Evolutionary conservation across 1,284 basidiomycete genomes (phyloP).

Genomic region (Apiotrichum porosum): DNA sequence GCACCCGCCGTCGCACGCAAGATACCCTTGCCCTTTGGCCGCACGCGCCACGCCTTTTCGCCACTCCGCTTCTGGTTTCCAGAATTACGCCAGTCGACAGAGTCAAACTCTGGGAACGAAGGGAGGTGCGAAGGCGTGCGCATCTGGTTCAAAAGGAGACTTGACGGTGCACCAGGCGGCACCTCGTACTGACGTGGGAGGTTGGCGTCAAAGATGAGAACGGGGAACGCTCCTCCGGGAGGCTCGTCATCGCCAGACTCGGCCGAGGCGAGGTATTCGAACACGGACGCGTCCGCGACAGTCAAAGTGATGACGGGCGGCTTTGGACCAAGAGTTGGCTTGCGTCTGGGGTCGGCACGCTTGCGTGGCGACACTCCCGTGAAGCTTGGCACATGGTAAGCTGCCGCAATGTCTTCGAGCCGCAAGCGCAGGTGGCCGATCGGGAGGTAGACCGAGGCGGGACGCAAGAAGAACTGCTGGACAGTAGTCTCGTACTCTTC

Average conservation of each 20-base stretch:
- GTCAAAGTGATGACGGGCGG: constrained; percentile 20
- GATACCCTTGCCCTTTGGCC: constrained; percentile 29
- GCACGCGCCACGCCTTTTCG: constrained; percentile 42
- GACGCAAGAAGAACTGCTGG: constrained; percentile 30
- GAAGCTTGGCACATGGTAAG: constrained; percentile 18
- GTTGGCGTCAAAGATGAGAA: constrained; percentile 44
- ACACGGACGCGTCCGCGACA: constrained; percentile 27
- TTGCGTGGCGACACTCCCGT: background rate
- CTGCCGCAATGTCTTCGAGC: constrained; percentile 27
- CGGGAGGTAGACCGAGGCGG: constrained; percentile 30
- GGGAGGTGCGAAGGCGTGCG: constrained; percentile 7
- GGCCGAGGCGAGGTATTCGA: constrained; percentile 35
- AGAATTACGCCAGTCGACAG: constrained; percentile 44
- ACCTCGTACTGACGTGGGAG: constrained; percentile 41
- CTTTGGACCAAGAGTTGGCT: constrained; percentile 4
- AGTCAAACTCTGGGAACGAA: constrained; percentile 39
- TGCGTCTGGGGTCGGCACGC: constrained; percentile 2
- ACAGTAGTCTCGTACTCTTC: constrained; percentile 1
- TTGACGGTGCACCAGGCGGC: constrained; percentile 18
- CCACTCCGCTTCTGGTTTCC: constrained; percentile 24
- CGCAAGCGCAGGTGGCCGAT: constrained; percentile 39
- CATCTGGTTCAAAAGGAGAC: constrained; percentile 3
- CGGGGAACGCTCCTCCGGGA: constrained; percentile 41
- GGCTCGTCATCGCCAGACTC: constrained; percentile 19
- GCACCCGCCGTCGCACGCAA: constrained; percentile 23